A percentile compares a stretch with the other conserved stretches of the same genome.
phyloP scores from a whole-genome alignment of 768 basidiomycete species.

The Hemileccinum rubropunctum region DNA sequence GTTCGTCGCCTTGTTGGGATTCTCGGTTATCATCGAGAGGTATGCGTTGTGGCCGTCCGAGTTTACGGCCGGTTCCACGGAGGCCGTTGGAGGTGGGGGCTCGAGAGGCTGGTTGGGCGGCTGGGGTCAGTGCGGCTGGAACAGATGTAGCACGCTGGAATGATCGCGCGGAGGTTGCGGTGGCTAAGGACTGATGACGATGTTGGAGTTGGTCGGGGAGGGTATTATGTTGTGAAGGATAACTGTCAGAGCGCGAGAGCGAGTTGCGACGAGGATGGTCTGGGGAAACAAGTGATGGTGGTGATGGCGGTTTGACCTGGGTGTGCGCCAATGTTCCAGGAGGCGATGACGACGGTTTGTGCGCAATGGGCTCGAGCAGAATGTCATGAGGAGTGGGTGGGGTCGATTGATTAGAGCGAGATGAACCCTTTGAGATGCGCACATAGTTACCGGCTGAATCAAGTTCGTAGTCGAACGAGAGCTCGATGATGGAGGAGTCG shows the following conservation, averaged over 20 bases:
- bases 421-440: slow-evolving; percentile 43
- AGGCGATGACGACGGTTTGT: slow-evolving; percentile 27
- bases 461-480: slow-evolving; percentile 47
- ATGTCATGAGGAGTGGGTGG: slow-evolving; percentile 42
- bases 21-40: slow-evolving; percentile 38
- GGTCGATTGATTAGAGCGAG: slow-evolving; percentile 35
- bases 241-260: slow-evolving; percentile 67
- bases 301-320: slow-evolving; percentile 29
- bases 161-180: slow-evolving; percentile 39
- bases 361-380: slow-evolving; percentile 24
- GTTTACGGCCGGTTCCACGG: slow-evolving; percentile 34
- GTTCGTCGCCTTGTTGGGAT: slow-evolving; percentile 29
- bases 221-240: slow-evolving; percentile 40
- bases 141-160: slow-evolving; percentile 70
- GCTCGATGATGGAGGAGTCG: slow-evolving; percentile 44
- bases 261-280: slow-evolving; percentile 43
- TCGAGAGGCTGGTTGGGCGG: slow-evolving; percentile 26
- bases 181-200: slow-evolving; percentile 26
- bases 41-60: slow-evolving; percentile 35
- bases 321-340: slow-evolving; percentile 17
- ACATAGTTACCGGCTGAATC: slow-evolving; percentile 46
- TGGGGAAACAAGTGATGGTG: slow-evolving; percentile 38
- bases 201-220: slow-evolving; percentile 30
- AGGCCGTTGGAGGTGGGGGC: slow-evolving; percentile 32
- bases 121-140: slow-evolving; percentile 40